Base-by-base conservation (phyloP, 2,329 filamentous ascomycete genomes). In the Alternaria brassicicola region DNA sequence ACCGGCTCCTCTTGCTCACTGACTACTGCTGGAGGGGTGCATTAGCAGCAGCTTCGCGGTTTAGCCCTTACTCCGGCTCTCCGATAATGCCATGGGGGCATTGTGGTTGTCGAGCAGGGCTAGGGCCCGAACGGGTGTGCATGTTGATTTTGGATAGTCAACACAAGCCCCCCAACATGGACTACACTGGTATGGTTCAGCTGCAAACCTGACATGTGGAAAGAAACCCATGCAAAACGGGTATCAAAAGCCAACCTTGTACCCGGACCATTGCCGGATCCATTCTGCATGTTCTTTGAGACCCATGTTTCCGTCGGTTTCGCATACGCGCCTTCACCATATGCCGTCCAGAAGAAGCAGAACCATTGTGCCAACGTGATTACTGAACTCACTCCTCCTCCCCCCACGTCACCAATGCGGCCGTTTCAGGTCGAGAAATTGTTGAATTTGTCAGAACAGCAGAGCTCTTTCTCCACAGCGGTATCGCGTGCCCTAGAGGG, bases 1-100 rank as follows among this genome's bases (percentile, higher is more conserved):
- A 48, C 48, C 60, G 62, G 53, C 63, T 65, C 61, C 61, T 59
- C 61, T 55, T 58, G 43, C 55, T 55, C 57, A 57, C 19, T 36
- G 30, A 26, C 23, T n/a, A 54, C 43, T n/a, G 28, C 31, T 38
- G 12, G 36, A 55, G 28, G 23, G 23, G 35, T 41, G 48, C 51
- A 31, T 33, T 51, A 41, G 31, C 31, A 42, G 41, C 53, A 52
- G 39, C 46, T 41, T 41, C 31, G 28, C 41, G 55, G 50, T 26
- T 26, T n/a, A 45, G n/a, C 47, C 19, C 10, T 42, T 43, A 10
- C 49, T 59, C 58, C 42, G 52, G 57, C 39, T 49, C 33, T 33
- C 53, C 58, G 47, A 57, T 60, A 21, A 33, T 33, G 30, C 6
- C 30, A 35, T 61, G 23, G 59, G 31, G 23, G 42, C 23, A 28